Evolutionary conservation across 768 basidiomycete genomes (phyloP).

Genomic region (Termitomyces sp.): DNA sequence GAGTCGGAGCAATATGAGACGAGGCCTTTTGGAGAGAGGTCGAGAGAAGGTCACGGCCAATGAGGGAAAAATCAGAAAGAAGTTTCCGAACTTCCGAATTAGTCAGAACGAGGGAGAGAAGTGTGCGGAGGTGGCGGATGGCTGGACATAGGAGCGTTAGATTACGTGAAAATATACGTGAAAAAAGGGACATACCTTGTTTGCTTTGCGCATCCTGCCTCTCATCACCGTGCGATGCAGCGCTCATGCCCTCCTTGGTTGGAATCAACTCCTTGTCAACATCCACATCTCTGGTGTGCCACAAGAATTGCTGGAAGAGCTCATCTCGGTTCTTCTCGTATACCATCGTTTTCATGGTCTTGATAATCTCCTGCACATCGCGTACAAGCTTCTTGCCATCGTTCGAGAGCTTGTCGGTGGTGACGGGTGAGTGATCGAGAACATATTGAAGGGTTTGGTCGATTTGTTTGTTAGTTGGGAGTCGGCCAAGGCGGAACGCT

Average conservation of each 20-base stretch:
- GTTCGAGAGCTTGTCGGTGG: slow-evolving; percentile 59
- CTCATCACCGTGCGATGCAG: slow-evolving; percentile 21
- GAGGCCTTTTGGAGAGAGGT: slow-evolving; percentile 69
- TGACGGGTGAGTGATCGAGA: slow-evolving; percentile 49
- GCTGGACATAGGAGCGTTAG: slow-evolving; percentile 34
- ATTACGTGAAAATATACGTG: background rate
- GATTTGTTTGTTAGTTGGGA: slow-evolving; percentile 80
- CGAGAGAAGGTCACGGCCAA: slow-evolving; percentile 82
- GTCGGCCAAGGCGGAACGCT: slow-evolving; percentile 72
- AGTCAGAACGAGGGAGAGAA: slow-evolving; percentile 81
- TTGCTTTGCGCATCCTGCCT: slow-evolving; percentile 55
- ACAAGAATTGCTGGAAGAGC: slow-evolving; percentile 87
- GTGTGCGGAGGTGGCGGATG: slow-evolving; percentile 80
- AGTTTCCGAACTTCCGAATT: slow-evolving; percentile 94
- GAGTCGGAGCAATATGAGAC: slow-evolving; percentile 55
- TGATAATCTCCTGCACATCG: slow-evolving; percentile 76
- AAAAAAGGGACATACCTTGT: slow-evolving; percentile 37
- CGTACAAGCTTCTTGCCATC: slow-evolving; percentile 74
- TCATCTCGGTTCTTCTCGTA: slow-evolving; percentile 85
- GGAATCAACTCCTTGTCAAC: slow-evolving; percentile 1
- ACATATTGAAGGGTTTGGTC: slow-evolving; percentile 68
- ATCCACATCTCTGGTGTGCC: slow-evolving; percentile 62
- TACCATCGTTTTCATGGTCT: slow-evolving; percentile 68
- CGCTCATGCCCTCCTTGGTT: background rate
- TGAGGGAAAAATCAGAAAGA: slow-evolving; percentile 66